Evolutionary conservation across 176 grass and related monocot genomes (phyloP).

Genomic region (Stipa capillata): DNA sequence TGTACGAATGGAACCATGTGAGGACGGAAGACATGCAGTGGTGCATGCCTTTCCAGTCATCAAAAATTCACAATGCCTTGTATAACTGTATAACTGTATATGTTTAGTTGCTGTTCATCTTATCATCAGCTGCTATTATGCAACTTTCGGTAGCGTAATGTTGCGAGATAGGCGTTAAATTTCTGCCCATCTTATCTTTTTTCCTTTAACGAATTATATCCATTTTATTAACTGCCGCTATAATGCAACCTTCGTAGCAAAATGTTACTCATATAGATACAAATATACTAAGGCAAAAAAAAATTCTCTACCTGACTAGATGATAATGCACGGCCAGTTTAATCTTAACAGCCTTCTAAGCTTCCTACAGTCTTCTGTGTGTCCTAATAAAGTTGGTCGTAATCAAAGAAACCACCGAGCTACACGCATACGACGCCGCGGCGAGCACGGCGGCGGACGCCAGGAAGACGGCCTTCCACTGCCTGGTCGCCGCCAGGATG

Average conservation of each 20-base stretch:
- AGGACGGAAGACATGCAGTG: not conserved
- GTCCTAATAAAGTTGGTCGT: conserved; percentile 85
- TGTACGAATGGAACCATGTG: not conserved
- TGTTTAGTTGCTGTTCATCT: too few relatives aligned
- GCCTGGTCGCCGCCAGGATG: conserved; percentile 32
- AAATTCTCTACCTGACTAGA: not conserved
- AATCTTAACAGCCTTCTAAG: not conserved
- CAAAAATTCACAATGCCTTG: not conserved
- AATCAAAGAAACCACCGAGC: conserved; percentile 45
- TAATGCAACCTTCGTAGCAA: not conserved
- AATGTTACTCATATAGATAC: not conserved
- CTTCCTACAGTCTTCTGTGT: conserved; percentile 49
- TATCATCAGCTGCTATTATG: too few relatives aligned
- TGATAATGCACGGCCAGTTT: not conserved
- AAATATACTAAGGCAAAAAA: not conserved
- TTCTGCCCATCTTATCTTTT: too few relatives aligned
- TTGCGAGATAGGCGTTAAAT: too few relatives aligned
- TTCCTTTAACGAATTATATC: too few relatives aligned
- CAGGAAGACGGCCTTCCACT: conserved; percentile 39
- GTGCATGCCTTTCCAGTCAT: not conserved
- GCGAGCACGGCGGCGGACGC: conserved; percentile 38
- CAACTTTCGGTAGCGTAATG: too few relatives aligned
- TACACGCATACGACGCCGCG: conserved; percentile 42
- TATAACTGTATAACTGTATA: too few relatives aligned
- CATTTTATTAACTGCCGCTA: not conserved